These are phyloP conservation scores for Aspergillus luchuensis DNA, from an alignment of 2,329 filamentous ascomycete species.

Conservation along the genomic window DNA sequence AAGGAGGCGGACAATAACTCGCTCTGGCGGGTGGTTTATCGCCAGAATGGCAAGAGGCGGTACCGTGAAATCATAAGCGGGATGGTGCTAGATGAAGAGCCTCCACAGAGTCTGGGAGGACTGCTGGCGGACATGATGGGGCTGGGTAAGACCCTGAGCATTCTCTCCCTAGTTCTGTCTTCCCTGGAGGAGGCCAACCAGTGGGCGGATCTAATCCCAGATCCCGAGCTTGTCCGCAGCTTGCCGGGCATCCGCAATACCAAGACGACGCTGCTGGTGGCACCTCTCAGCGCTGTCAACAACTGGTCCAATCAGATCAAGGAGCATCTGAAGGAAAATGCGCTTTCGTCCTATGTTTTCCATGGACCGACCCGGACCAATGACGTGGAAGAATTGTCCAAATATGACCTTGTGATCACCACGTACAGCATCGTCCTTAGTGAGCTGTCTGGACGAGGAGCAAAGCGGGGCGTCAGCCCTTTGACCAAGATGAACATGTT, in stretches of 20 bases:
- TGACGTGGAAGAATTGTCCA: slow-evolving; percentile 66
- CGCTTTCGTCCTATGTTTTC: slow-evolving; percentile 77
- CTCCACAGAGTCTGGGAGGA: slow-evolving; percentile 69
- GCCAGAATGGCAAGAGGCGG: slow-evolving; percentile 58
- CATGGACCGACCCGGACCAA: slow-evolving; percentile 78
- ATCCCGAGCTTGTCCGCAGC: slow-evolving; percentile 35
- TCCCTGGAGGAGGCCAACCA: slow-evolving; percentile 63
- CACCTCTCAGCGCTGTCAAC: slow-evolving; percentile 83
- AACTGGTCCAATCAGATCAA: slow-evolving; percentile 96
- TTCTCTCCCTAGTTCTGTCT: slow-evolving; percentile 73
- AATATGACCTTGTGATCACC: slow-evolving; percentile 84
- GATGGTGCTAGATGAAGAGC: slow-evolving; percentile 60
- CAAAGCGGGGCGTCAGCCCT: slow-evolving; percentile 62
- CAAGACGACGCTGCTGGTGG: slow-evolving; percentile 81
- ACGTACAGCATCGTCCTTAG: slow-evolving; percentile 88
- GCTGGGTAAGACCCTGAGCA: slow-evolving; percentile 82
- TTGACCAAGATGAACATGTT: slow-evolving; percentile 86
- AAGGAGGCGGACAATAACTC: slow-evolving; percentile 67
- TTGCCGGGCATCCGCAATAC: slow-evolving; percentile 60
- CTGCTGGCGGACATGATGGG: slow-evolving; percentile 87
- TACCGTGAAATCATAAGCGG: slow-evolving; percentile 89
- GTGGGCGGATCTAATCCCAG: slow-evolving; percentile 62
- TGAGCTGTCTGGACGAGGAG: slow-evolving; percentile 68
- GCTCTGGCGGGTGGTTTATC: slow-evolving; percentile 70
- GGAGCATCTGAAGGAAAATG: slow-evolving; percentile 68